Conservation (phyloP, 1,284 basidiomycete genomes). For the Waitea zeae region DNA sequence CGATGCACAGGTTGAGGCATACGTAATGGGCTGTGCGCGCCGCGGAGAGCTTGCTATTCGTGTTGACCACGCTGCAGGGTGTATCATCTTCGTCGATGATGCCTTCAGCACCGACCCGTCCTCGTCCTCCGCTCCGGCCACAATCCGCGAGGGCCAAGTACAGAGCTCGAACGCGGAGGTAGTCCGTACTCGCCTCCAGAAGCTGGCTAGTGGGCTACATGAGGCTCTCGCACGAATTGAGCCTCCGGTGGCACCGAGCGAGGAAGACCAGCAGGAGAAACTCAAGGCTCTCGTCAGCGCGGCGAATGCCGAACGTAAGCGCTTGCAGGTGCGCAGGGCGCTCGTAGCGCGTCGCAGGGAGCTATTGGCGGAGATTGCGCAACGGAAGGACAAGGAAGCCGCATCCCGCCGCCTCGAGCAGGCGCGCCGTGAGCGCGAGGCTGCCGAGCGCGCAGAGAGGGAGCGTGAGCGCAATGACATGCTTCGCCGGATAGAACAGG, state of each 20-base stretch:
- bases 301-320: constrained; percentile 60
- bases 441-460: constrained; percentile 46
- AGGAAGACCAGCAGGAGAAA: constrained; percentile 33
- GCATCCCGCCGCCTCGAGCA: constrained; percentile 65
- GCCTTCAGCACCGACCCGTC: constrained; percentile 32
- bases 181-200: constrained; percentile 60
- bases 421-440: constrained; percentile 54
- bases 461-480: constrained; percentile 53
- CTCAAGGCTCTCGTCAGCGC: constrained; percentile 37
- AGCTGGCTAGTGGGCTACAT: constrained; percentile 60
- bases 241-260: constrained; percentile 21
- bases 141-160: constrained; percentile 19
- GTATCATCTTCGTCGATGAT: constrained; percentile 78
- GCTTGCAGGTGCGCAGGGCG: constrained; percentile 58
- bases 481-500: constrained; percentile 34
- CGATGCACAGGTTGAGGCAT: constrained; percentile 73
- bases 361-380: constrained; percentile 72
- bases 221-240: constrained; percentile 42
- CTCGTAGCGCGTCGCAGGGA: constrained; percentile 81
- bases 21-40: constrained; percentile 84
- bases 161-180: constrained; percentile 58
- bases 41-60: constrained; percentile 80
- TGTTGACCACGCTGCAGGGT: constrained; percentile 80
- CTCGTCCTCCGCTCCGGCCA: constrained; percentile 11
- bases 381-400: constrained; percentile 85